Evolutionary conservation across 2,329 filamentous ascomycete genomes (phyloP).

Genomic region (Xylaria multiplex): DNA sequence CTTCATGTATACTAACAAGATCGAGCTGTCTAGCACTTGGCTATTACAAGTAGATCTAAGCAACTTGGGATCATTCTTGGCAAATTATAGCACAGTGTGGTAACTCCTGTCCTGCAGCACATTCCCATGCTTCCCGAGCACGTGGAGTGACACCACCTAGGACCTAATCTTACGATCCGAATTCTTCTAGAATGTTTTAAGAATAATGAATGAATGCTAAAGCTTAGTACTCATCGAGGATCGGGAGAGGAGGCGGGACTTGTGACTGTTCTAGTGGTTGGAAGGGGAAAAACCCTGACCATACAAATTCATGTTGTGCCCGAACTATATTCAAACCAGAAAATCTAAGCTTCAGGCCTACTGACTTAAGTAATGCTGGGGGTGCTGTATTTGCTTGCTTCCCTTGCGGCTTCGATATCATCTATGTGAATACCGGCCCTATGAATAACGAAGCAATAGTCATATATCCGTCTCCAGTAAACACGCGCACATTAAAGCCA

Average conservation of each 20-base stretch:
- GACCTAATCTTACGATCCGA: not conserved
- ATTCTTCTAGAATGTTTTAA: slow-evolving; percentile 2
- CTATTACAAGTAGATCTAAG: no score
- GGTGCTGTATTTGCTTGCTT: no score
- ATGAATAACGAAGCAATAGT: no score
- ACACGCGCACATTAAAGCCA: no score
- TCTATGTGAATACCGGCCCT: no score
- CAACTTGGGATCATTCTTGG: not conserved
- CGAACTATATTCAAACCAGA: not conserved
- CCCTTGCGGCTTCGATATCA: no score
- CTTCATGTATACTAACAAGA: not conserved
- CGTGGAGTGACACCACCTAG: slow-evolving; percentile 1
- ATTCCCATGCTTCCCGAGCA: slow-evolving; percentile 1
- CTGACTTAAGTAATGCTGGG: no score
- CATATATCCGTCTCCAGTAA: no score
- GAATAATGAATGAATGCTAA: no score
- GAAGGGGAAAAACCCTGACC: not conserved
- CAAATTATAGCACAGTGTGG: not conserved
- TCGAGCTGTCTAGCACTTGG: not conserved
- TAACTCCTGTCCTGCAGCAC: not conserved
- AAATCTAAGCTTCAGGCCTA: not conserved
- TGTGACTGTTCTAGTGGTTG: not conserved
- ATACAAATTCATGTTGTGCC: slow-evolving; percentile 1
- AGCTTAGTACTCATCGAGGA: not conserved
- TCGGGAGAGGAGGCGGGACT: not conserved